A percentile compares a stretch with the other conserved stretches of the same genome.
phyloP scores from a whole-genome alignment of 371 early-diverging fungal species.

The Rhizomucor miehei region DNA sequence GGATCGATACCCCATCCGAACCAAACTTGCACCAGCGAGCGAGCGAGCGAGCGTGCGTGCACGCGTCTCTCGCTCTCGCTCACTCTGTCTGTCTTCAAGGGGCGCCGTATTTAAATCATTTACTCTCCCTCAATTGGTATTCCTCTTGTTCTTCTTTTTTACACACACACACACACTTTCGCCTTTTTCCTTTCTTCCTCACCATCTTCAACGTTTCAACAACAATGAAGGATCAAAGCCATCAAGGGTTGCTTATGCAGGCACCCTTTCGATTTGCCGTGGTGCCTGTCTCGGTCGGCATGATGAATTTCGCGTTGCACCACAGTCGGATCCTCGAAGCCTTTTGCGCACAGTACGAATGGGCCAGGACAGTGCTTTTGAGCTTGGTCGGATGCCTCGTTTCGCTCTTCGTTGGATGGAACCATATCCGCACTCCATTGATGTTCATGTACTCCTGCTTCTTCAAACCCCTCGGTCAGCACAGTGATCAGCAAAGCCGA shows the following conservation, averaged over 20 bases:
- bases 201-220: constrained; percentile 8
- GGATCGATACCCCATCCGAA: no score
- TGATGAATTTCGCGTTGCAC: constrained; percentile 15
- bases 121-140: constrained; percentile 4
- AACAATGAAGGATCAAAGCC: constrained; percentile 9
- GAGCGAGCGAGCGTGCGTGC: neutral
- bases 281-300: constrained; percentile 21
- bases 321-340: constrained; percentile 14
- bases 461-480: constrained; percentile 69
- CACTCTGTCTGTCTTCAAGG: no score
- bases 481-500: constrained; percentile 60
- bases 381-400: constrained; percentile 21
- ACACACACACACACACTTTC: constrained; percentile 6
- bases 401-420: constrained; percentile 27
- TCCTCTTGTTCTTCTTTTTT: constrained; percentile 10
- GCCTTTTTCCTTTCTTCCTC: constrained; percentile 6
- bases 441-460: constrained; percentile 73
- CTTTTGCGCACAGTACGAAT: constrained; percentile 25
- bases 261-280: constrained; percentile 9
- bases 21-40: no score
- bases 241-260: neutral
- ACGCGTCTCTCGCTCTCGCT: no score
- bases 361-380: constrained; percentile 17
- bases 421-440: constrained; percentile 39
- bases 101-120: neutral